Percentiles rank a stretch among this genome's conserved stretches.
Evolutionary conservation across 805 yeast genomes (phyloP).

Genomic region (Starmerella ratchasimensis): DNA sequence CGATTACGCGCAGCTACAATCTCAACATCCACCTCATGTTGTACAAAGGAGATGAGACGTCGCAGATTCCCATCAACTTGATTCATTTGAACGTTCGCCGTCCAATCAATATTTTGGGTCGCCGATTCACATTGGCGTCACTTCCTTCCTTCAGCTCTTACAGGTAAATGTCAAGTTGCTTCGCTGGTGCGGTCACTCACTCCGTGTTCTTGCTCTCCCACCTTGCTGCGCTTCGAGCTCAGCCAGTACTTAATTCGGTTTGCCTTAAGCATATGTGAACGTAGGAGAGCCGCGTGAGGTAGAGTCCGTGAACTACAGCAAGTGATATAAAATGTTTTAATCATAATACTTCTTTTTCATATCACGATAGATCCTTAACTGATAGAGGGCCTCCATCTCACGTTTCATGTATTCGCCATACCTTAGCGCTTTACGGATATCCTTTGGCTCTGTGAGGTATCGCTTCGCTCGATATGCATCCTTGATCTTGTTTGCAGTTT

Average conservation of each 20-base stretch:
- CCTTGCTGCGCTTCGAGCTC: no score
- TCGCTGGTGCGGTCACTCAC: no score
- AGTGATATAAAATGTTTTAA: not conserved
- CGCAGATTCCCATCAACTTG: not conserved
- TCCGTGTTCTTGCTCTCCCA: no score
- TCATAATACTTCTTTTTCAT: slow-evolving; percentile 25
- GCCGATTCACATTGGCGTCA: not conserved
- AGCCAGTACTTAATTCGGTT: no score
- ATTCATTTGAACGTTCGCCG: slow-evolving; percentile 8
- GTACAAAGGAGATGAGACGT: slow-evolving; percentile 1
- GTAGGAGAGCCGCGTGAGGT: no score
- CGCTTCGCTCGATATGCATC: slow-evolving; percentile 24
- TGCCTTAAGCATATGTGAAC: no score
- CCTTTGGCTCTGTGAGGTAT: slow-evolving; percentile 16
- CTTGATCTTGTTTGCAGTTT: slow-evolving; percentile 22
- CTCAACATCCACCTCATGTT: slow-evolving; percentile 6
- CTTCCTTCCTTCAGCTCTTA: slow-evolving; percentile 4
- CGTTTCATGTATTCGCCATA: slow-evolving; percentile 29
- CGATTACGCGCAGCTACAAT: slow-evolving; percentile 9
- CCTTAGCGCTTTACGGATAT: slow-evolving; percentile 24
- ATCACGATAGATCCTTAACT: slow-evolving; percentile 27
- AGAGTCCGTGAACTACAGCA: not conserved
- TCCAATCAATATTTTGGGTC: slow-evolving; percentile 2
- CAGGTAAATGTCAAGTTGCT: no score
- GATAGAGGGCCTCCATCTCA: slow-evolving; percentile 28